A percentile compares a stretch with the other conserved stretches of the same genome.
Evolutionary conservation across 2,329 filamentous ascomycete species (phyloP).

Genomic region (Ceratocystis harringtonii): DNA sequence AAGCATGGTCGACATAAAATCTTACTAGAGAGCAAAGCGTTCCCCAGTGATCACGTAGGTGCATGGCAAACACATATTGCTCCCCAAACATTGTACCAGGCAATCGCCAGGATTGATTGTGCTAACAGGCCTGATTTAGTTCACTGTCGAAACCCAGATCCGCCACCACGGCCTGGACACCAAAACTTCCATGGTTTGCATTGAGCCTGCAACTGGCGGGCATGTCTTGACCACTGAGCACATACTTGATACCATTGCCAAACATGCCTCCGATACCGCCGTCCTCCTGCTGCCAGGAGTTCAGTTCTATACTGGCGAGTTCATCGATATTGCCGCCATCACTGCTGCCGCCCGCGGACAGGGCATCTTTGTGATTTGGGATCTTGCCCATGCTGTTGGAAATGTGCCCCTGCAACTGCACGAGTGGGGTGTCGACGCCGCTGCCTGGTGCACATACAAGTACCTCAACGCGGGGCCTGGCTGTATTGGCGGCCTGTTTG

Average conservation of each 20-base stretch:
- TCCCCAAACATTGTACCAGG: neutral
- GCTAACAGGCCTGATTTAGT: constrained; percentile 31
- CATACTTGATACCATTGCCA: constrained; percentile 58
- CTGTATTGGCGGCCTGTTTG: constrained; percentile 63
- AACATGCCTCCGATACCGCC: constrained; percentile 57
- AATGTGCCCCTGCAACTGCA: constrained; percentile 69
- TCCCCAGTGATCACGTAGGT: constrained; percentile 63
- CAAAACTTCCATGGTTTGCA: constrained; percentile 50
- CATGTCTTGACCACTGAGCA: constrained; percentile 53
- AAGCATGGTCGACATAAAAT: constrained; percentile 47
- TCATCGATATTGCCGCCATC: constrained; percentile 68
- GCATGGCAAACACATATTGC: neutral
- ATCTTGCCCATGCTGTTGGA: constrained; percentile 72
- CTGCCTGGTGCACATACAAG: constrained; percentile 89
- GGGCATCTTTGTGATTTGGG: constrained; percentile 68
- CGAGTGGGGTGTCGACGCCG: constrained; percentile 85
- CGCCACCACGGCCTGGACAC: constrained; percentile 50
- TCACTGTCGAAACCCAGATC: constrained; percentile 65
- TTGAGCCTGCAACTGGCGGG: constrained; percentile 41
- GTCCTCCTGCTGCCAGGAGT: constrained; percentile 72
- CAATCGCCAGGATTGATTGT: neutral
- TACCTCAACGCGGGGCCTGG: constrained; percentile 81
- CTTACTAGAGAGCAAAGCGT: constrained; percentile 68
- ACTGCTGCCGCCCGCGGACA: constrained; percentile 59
- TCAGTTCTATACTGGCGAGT: constrained; percentile 84